Conservation (phyloP, 441 rosid genomes). For the Omphalea diandra region DNA sequence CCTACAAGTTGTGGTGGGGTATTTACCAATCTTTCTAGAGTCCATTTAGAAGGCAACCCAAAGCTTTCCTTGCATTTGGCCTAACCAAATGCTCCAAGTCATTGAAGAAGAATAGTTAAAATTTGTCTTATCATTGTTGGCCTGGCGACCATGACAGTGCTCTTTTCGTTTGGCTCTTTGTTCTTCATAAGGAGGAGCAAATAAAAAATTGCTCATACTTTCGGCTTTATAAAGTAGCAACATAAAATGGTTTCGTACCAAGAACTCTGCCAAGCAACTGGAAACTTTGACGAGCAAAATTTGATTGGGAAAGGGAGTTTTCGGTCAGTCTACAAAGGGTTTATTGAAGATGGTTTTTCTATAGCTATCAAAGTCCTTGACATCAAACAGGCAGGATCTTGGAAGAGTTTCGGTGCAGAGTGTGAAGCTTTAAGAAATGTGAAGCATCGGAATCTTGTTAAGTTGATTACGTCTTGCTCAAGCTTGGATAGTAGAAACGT, state of each 20-base stretch:
- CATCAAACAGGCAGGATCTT: constrained; percentile 28
- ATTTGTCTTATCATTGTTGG: constrained; percentile 18
- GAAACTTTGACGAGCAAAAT: constrained; percentile 42
- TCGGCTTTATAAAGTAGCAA: constrained; percentile 17
- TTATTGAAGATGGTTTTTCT: constrained; percentile 15
- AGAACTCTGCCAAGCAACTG: constrained; percentile 44
- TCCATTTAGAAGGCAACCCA: constrained; percentile 38
- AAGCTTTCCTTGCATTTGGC: constrained; percentile 28
- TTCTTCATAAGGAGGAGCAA: constrained; percentile 27
- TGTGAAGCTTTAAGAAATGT: constrained; percentile 48
- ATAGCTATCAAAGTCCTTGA: constrained; percentile 46
- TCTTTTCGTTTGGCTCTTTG: constrained; percentile 19
- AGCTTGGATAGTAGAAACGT: constrained; percentile 38
- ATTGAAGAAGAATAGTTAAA: constrained; percentile 16
- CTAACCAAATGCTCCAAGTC: constrained; percentile 20
- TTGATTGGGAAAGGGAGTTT: constrained; percentile 53
- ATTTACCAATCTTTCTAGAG: constrained; percentile 29
- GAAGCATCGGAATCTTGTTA: constrained; percentile 57
- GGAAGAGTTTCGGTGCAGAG: constrained; percentile 49
- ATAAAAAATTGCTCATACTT: background rate
- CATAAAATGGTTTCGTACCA: constrained; percentile 40
- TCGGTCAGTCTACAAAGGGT: constrained; percentile 48
- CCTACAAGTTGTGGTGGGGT: constrained; percentile 35
- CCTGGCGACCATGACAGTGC: constrained; percentile 13
- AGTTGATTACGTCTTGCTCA: constrained; percentile 55